Evolutionary conservation across 108 stramenopile genomes (phyloP), one percentile per base, ranked within the genome.

Genomic region (Pseudonitzschia delicatissima): DNA sequence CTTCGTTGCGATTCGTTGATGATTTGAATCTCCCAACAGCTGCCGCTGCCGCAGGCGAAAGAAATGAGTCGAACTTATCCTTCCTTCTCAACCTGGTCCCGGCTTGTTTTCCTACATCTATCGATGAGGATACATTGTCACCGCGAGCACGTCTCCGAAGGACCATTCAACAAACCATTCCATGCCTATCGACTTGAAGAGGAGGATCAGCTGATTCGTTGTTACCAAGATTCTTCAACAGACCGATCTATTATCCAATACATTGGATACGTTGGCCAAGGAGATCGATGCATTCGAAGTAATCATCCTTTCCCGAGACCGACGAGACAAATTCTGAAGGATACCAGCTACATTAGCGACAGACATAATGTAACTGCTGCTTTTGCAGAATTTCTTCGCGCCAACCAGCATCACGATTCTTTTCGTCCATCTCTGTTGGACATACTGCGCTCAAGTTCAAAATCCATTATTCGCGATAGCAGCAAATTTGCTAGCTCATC

Each of bases 251-350:
- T 75, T 8, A 44, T 85, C 70, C 85, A 81, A 57, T 90, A 74
- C 70, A 76, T 67, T 12, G 86, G 86, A 39, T 32, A 37, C 18
- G 75, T 87, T 42, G 89, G 89, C 9, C 61, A 44, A 26, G 89
- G 89, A 27, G 84, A 90, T 77, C 83, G 86, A 25, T 87, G 83
- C 64, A 71, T 90, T 58, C 77, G 77, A 29, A 68, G 84, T 39
- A 77, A 90, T 76, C 60, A 66, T 61, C 86, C 89, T 3, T 63
- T 86, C 36, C 77, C 84, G 11, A 61, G 74, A n/a, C 84, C 84
- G 0, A 35, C 60, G 11, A 47, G 40, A 45, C 37, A 28, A 8
- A 55, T 17, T 42, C 6, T 18, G 20, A 45, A 45, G 6, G 20
- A 48, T 23, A 48, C 7, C n/a, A 48, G 23, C 20, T 18, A 5